phyloP scores from a whole-genome alignment of 202 grass and related monocot genomes.

The Zizania palustris region DNA sequence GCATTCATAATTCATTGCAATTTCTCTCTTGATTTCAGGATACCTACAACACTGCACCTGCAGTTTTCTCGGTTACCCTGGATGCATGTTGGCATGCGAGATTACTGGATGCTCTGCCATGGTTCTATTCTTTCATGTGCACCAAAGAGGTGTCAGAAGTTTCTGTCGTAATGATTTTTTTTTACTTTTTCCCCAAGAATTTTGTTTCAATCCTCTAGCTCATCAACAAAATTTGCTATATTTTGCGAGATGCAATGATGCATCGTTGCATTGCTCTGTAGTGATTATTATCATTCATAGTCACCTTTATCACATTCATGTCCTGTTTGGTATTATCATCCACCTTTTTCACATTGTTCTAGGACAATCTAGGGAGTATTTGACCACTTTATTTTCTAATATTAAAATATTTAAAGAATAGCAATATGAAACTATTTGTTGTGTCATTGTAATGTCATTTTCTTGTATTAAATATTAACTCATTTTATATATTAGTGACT shows the following conservation, averaged over 20 bases:
- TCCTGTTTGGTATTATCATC: no score
- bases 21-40: conserved; percentile 49
- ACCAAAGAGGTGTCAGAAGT: conserved; percentile 13
- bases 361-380: no score
- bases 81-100: conserved; percentile 64
- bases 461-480: no score
- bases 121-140: conserved; percentile 48
- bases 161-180: neutral
- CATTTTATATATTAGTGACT: no score
- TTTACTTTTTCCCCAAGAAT: no score
- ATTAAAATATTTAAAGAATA: no score
- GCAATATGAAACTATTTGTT: no score
- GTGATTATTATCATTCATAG: neutral
- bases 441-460: no score
- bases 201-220: conserved; percentile 13
- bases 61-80: conserved; percentile 55
- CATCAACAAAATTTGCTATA: neutral
- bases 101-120: conserved; percentile 75
- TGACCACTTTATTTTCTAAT: no score
- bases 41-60: conserved; percentile 68
- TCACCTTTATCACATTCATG: neutral
- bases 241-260: neutral
- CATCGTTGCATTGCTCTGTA: conserved; percentile 1
- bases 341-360: neutral
- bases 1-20: conserved; percentile 13